Evolutionary conservation across 1,139 yeast genomes (phyloP).

Genomic region (Pichia sp.): DNA sequence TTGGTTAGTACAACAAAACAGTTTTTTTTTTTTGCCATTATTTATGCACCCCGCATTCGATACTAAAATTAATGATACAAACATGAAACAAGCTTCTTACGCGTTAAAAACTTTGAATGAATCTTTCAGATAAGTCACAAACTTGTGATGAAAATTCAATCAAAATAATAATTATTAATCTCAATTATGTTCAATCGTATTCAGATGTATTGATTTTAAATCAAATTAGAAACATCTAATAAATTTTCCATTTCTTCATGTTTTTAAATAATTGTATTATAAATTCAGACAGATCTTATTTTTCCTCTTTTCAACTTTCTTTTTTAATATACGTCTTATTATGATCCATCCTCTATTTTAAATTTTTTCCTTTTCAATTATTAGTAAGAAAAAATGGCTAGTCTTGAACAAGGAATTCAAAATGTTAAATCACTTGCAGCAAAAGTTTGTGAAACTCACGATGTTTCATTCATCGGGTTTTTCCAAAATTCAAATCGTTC

Average conservation of each 20-base stretch:
- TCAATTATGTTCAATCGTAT: neutral
- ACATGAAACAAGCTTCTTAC: slow-evolving; percentile 3
- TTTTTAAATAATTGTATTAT: neutral
- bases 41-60: too few species aligned
- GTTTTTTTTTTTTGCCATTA: too few species aligned
- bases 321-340: slow-evolving; percentile 1
- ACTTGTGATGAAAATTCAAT: neutral
- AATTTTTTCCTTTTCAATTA: neutral
- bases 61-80: neutral
- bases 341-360: slow-evolving; percentile 1
- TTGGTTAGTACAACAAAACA: too few species aligned
- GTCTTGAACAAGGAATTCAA: slow-evolving; percentile 7
- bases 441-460: slow-evolving; percentile 8
- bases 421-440: slow-evolving; percentile 4
- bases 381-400: neutral
- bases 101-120: neutral
- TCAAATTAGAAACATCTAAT: slow-evolving; percentile 3
- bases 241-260: neutral
- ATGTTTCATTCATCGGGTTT: slow-evolving; percentile 13
- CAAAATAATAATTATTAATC: neutral
- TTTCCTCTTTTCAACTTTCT: neutral
- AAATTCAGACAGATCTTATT: neutral
- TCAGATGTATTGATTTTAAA: neutral
- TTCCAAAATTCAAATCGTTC: slow-evolving; percentile 10
- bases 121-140: slow-evolving; percentile 1